Percentiles rank a stretch among this genome's conserved stretches.
Conservation (phyloP, 129 eudicot genomes). For the Helichrysum umbraculigerum region DNA sequence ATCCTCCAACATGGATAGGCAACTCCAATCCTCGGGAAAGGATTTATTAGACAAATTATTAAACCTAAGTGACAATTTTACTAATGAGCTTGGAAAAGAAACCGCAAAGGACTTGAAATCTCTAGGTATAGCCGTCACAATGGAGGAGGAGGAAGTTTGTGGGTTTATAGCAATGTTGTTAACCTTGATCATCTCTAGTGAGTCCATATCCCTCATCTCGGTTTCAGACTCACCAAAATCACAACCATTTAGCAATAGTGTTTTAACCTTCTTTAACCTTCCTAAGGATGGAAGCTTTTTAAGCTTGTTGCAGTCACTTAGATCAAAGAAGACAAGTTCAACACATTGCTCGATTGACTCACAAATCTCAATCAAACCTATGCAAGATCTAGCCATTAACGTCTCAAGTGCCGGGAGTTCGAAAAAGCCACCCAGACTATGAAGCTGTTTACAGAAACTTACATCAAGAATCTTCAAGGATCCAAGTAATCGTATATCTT, state of each 20-base stretch:
- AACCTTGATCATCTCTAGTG: too few relatives aligned
- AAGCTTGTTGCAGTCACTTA: slow-evolving; percentile 22
- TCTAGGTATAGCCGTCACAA: too few relatives aligned
- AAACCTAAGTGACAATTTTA: neutral
- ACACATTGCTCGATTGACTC: slow-evolving; percentile 22
- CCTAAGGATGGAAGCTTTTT: too few relatives aligned
- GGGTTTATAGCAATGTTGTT: too few relatives aligned
- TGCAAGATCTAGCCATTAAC: slow-evolving; percentile 20
- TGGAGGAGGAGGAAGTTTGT: too few relatives aligned
- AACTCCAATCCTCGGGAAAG: neutral
- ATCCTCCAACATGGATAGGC: neutral
- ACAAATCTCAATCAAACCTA: slow-evolving; percentile 4
- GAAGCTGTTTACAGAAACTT: slow-evolving; percentile 24
- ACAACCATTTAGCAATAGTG: too few relatives aligned
- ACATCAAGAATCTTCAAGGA: slow-evolving; percentile 38
- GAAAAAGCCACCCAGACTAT: neutral
- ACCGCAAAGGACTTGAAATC: too few relatives aligned
- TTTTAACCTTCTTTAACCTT: too few relatives aligned
- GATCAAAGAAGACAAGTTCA: slow-evolving; percentile 20
- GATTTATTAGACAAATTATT: neutral
- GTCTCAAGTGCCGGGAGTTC: slow-evolving; percentile 33
- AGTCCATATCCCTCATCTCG: too few relatives aligned
- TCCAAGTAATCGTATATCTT: slow-evolving; percentile 3
- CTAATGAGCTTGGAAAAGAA: too few relatives aligned
- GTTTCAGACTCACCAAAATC: too few relatives aligned